Conservation (phyloP, 345 rosid species). For the Eutrema heterophyllum region DNA sequence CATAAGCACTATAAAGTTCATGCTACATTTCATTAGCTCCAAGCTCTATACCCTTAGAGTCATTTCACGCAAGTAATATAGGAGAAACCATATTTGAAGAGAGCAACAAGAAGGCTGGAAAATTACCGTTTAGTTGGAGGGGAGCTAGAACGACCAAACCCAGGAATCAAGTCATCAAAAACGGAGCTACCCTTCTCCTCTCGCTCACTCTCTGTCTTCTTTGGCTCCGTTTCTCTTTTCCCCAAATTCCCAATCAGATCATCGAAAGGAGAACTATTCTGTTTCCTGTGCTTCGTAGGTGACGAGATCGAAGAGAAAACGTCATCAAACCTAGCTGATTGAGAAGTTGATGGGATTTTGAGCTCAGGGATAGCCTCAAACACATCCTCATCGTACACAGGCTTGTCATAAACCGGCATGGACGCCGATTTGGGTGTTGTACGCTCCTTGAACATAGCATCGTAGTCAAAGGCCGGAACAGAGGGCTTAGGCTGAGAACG, state of each 20-base stretch:
- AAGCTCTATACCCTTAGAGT: not conserved
- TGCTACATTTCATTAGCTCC: not conserved
- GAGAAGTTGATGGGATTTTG: conserved; percentile 39
- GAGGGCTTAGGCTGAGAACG: conserved; percentile 7
- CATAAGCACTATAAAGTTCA: not conserved
- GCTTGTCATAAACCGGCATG: conserved; percentile 60
- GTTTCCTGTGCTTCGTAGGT: conserved; percentile 26
- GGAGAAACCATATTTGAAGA: not conserved
- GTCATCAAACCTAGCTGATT: conserved; percentile 38
- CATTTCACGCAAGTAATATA: not conserved
- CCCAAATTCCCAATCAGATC: conserved; percentile 54
- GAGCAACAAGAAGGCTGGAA: not conserved
- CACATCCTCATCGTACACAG: conserved; percentile 69
- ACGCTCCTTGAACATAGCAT: conserved; percentile 43
- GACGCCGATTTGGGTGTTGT: conserved; percentile 30
- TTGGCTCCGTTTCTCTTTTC: conserved; percentile 26
- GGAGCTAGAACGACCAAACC: conserved; percentile 61
- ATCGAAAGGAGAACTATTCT: conserved; percentile 41
- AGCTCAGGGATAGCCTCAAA: conserved; percentile 66
- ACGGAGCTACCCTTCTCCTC: conserved; percentile 32
- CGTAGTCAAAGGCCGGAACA: conserved; percentile 43
- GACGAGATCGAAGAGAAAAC: conserved; percentile 37
- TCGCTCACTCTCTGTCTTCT: conserved; percentile 27
- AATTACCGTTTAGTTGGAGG: conserved; percentile 41
- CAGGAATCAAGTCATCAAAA: conserved; percentile 73